Evolutionary conservation across 169 alveolate genomes (phyloP).

Genomic region (Plasmodium blacklocki): DNA sequence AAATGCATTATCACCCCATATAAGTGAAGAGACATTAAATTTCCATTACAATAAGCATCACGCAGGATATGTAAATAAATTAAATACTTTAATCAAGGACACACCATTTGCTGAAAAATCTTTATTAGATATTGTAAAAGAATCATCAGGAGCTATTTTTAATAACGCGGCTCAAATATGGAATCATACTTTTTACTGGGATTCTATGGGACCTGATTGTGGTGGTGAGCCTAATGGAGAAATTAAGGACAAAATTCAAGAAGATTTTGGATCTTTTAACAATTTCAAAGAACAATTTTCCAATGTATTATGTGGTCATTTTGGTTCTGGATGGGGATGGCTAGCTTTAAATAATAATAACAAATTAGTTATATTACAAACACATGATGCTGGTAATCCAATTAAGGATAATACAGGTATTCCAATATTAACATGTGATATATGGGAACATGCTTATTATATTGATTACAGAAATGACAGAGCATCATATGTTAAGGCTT

Average conservation of each 20-base stretch:
- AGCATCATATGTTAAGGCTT: slow-evolving; percentile 91
- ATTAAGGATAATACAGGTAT: slow-evolving; percentile 88
- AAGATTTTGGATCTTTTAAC: slow-evolving; percentile 90
- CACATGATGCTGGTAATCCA: slow-evolving; percentile 94
- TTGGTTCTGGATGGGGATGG: slow-evolving; percentile 99
- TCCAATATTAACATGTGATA: slow-evolving; percentile 94
- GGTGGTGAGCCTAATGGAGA: slow-evolving; percentile 92
- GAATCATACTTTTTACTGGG: slow-evolving; percentile 97
- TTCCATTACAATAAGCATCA: slow-evolving; percentile 97
- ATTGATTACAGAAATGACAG: slow-evolving; percentile 94
- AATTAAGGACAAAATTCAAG: slow-evolving; percentile 87
- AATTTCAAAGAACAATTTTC: slow-evolving; percentile 89
- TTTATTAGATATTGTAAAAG: slow-evolving; percentile 83
- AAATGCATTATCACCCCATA: slow-evolving; percentile 94
- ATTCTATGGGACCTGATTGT: slow-evolving; percentile 93
- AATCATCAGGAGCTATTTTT: slow-evolving; percentile 88
- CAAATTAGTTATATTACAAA: slow-evolving; percentile 91
- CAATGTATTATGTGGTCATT: slow-evolving; percentile 90
- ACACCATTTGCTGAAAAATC: slow-evolving; percentile 70
- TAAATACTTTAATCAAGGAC: slow-evolving; percentile 81
- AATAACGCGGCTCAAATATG: slow-evolving; percentile 93
- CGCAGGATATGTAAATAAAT: slow-evolving; percentile 93
- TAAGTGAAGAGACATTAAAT: slow-evolving; percentile 92
- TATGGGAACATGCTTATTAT: slow-evolving; percentile 99
- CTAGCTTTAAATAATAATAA: slow-evolving; percentile 92